Base-by-base conservation (phyloP, 257 asterid species). In the Forsythia suspensa region DNA sequence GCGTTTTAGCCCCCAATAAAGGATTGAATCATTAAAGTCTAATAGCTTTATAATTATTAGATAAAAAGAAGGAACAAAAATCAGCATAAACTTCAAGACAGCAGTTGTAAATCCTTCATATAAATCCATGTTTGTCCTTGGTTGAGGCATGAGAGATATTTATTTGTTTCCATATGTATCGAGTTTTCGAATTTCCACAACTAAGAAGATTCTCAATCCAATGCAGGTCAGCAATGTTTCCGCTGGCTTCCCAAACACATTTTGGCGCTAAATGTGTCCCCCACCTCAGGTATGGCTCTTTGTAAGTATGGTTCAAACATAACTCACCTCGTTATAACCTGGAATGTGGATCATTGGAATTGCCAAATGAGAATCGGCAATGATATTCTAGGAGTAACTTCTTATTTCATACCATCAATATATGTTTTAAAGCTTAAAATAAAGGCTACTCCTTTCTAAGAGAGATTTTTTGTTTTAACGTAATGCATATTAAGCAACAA, bases 321-420 rank as follows among this genome's bases (percentile, higher is more conserved):
- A 72, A 78, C 80, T 72, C 21, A 57, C 59, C 74, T 74, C 78
- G 4, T 9, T 67, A 76, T 61, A 80, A 59, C 84, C 84, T 84
- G 84, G 80, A 82, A 79, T 71, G 77, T 44, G 81, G 77, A 75
- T 67, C 78, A 76, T 51, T 73, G 74, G 16, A 79, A 59, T 34
- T 61, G 72, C 52, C 80, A 70, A 80, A 70, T 75, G 48, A 63
- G 70, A 78, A 34, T 63, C 16, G 38, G 71, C 43, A 37, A 77
- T 37, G 44, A 43, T 69, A 61, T 41, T 76, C 74, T 66, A 61
- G 40, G 29, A 69, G 65, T 44, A 74, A 42, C 55, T 36, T 42
- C 71, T 44, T 66, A 36, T 43, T 79, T 73, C 73, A 44, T 39
- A 68, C 57, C 63, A 74, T 81, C 70, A 65, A 79, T 21, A 69